These are phyloP conservation scores for Periconia sp. DNA, from an alignment of 2,329 filamentous ascomycete genomes.

Conservation along the genomic window DNA sequence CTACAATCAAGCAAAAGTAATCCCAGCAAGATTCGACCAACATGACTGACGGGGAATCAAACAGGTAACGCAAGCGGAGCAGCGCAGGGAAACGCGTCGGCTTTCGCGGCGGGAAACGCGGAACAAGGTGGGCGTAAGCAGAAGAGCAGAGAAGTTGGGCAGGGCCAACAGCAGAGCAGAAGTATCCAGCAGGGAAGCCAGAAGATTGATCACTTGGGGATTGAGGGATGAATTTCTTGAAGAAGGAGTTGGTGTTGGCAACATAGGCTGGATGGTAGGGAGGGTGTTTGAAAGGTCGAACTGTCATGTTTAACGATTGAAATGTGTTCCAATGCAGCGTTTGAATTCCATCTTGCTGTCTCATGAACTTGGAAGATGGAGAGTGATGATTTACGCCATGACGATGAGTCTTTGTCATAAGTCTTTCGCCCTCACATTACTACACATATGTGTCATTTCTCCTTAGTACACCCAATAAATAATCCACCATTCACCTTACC, in stretches of 20 bases:
- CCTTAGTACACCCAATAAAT: too few species aligned
- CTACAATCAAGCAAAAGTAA: background rate
- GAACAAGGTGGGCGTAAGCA: slow-evolving; percentile 13
- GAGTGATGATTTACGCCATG: too few species aligned
- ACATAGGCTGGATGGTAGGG: background rate
- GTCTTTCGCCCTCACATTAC: too few species aligned
- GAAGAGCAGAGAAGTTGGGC: slow-evolving; percentile 15
- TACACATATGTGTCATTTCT: too few species aligned
- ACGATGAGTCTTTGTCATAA: too few species aligned
- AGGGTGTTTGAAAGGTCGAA: too few species aligned
- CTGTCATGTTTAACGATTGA: too few species aligned
- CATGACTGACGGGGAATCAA: background rate
- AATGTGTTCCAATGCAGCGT: too few species aligned
- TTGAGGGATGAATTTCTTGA: slow-evolving; percentile 29
- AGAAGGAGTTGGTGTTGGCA: too few species aligned
- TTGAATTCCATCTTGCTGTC: too few species aligned
- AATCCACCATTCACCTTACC: too few species aligned
- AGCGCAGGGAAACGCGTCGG: slow-evolving; percentile 23
- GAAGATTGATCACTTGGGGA: slow-evolving; percentile 39
- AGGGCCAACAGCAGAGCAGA: slow-evolving; percentile 13
- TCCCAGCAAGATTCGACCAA: background rate
- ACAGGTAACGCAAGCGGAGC: slow-evolving; percentile 20
- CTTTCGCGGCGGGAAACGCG: slow-evolving; percentile 23
- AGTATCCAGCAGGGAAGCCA: slow-evolving; percentile 6
- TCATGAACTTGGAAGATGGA: too few species aligned